These are phyloP conservation scores for Colletotrichum spinosum DNA, from an alignment of 2,329 filamentous ascomycete genomes.

Conservation along the genomic window DNA sequence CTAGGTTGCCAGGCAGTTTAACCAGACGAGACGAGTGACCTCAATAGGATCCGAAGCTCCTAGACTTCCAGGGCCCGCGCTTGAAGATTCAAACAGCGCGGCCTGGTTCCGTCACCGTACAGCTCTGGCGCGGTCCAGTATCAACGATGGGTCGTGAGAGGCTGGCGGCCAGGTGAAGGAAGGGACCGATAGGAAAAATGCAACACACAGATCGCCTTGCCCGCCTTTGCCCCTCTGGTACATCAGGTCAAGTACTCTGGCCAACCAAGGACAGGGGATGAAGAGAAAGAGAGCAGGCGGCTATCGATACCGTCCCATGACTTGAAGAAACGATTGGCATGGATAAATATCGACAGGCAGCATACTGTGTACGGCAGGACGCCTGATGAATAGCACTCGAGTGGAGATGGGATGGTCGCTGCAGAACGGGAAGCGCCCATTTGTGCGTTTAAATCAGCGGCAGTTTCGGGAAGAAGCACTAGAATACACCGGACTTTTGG, in stretches of 20 bases:
- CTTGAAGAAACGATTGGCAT: conserved; percentile 24
- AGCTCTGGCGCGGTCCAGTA: conserved; percentile 11
- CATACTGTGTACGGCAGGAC: no score
- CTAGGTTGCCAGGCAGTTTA: conserved; percentile 13
- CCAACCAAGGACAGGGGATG: conserved; percentile 21
- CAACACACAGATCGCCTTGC: conserved; percentile 26
- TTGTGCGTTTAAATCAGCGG: conserved; percentile 38
- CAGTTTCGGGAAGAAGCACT: conserved; percentile 10
- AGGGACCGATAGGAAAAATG: conserved; percentile 28
- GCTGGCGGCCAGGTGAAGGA: conserved; percentile 22
- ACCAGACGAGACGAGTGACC: conserved; percentile 8
- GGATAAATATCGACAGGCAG: conserved; percentile 27
- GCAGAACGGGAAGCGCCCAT: conserved; percentile 32
- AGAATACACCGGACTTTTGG: conserved; percentile 7
- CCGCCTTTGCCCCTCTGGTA: not conserved
- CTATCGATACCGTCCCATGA: conserved; percentile 2
- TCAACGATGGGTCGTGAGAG: conserved; percentile 1
- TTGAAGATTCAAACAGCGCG: conserved; percentile 16
- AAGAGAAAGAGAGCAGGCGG: conserved; percentile 12
- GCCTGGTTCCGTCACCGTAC: conserved; percentile 33
- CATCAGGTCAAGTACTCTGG: conserved; percentile 1
- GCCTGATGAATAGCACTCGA: no score
- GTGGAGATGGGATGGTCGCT: conserved; percentile 9
- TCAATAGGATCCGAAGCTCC: conserved; percentile 8
- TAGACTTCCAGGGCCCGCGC: not conserved